Percentiles rank a stretch among this genome's conserved stretches.
phyloP scores from a whole-genome alignment of 1,284 basidiomycete genomes.

The Trametes polyzona region DNA sequence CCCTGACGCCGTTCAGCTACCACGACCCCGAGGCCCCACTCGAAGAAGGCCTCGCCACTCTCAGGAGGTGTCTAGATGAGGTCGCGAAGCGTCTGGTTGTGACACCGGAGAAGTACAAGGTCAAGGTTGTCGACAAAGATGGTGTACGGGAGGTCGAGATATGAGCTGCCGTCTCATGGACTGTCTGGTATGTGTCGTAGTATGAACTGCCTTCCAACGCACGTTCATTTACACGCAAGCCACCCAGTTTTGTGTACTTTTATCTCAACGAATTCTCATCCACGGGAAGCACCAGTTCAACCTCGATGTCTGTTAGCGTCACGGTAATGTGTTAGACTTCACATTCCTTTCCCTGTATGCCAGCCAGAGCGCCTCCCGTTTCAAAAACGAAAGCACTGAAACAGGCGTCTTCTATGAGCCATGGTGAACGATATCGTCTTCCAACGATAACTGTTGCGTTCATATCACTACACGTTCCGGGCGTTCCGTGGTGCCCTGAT shows the following conservation, averaged over 20 bases:
- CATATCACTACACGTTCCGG: too few species aligned
- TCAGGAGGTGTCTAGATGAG: conserved; percentile 89
- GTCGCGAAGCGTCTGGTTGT: conserved; percentile 86
- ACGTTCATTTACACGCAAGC: not conserved
- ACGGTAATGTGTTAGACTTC: too few species aligned
- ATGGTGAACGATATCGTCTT: too few species aligned
- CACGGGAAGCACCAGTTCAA: too few species aligned
- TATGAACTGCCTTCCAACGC: too few species aligned
- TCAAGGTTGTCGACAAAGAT: conserved; percentile 91
- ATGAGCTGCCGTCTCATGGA: conserved; percentile 34
- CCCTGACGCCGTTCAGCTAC: conserved; percentile 52
- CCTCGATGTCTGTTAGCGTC: too few species aligned
- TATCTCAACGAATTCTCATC: not conserved
- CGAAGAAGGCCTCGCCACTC: conserved; percentile 84
- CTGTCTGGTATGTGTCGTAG: conserved; percentile 8
- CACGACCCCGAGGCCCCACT: conserved; percentile 83
- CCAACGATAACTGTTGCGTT: too few species aligned
- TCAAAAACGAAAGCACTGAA: too few species aligned
- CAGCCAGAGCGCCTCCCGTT: too few species aligned
- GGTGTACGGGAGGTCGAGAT: conserved; percentile 82
- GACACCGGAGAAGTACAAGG: conserved; percentile 82
- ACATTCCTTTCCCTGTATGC: too few species aligned
- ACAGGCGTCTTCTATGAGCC: too few species aligned
- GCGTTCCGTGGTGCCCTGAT: too few species aligned
- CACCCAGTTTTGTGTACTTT: conserved; percentile 1